Base-by-base conservation (phyloP, 2,329 filamentous ascomycete genomes). In the Cadophora luteo-olivacea region DNA sequence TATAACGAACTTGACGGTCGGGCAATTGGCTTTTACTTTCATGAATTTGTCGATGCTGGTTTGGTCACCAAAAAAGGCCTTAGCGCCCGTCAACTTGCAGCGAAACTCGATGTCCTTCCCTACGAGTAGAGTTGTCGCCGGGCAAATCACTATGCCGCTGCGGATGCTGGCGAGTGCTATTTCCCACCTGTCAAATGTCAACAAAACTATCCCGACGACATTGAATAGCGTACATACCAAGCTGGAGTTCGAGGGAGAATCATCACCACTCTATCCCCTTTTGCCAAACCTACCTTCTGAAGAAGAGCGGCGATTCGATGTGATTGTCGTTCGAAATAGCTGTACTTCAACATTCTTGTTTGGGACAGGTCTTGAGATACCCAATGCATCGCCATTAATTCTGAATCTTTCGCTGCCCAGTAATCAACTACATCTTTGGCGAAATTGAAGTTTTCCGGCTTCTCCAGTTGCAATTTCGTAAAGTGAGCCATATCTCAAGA, bases 81-180 rank as follows among this genome's bases (percentile, higher is more conserved):
- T 77, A 12, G 80, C 80, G 2, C 74, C 73, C 2, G 76, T 79
- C 64, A 75, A 68, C 25, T 77, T 73, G 9, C 77, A 74, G 24
- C 80, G 76, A 66, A 79, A 81, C 62, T 80, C 75, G 63, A 81
- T 81, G 68, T 82, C 80, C 61, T 80, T 79, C 36, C 75, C 79
- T 3, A 79, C 78, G 1, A 80, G 74, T 25, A 81, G 70, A 7
- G 78, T 79, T 14, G 80, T 81, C 33, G 78, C 79, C 1, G 80
- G 80, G 72, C 78, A 80, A 19, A 81, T 68, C 7, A 82, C 76
- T 38, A 81, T 73, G 5, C 79, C 80, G 16, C 72, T 74, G 19
- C 80, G 75, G 16, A 82, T 70, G 41, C 75, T 75, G 24, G 79
- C 79, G 1, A 78, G 78, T 16, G 79, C 79, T 25, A 81, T 77